Conservation (phyloP, 495 filamentous ascomycete genomes). For the Neurospora pannonica region DNA sequence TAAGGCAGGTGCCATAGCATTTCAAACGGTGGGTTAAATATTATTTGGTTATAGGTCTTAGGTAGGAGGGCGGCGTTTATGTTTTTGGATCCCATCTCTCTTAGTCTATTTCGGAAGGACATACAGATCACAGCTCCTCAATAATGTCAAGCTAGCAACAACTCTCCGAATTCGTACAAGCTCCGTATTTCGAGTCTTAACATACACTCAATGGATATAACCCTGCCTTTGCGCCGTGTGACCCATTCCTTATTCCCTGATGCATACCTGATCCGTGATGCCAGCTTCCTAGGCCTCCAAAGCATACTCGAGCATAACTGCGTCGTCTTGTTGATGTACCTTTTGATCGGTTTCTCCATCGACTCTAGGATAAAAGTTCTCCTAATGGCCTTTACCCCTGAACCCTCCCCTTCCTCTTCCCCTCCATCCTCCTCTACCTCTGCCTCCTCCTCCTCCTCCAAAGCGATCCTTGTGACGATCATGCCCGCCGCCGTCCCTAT, state of each 20-base stretch:
- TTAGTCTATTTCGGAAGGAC: neutral
- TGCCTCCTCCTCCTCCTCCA: slow-evolving; percentile 22
- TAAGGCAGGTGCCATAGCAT: neutral
- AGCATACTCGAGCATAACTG: neutral
- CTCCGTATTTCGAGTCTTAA: neutral
- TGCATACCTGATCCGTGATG: neutral
- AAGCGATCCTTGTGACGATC: slow-evolving; percentile 25
- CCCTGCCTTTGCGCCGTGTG: neutral
- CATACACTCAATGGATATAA: neutral
- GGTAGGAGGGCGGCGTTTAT: neutral
- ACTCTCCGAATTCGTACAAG: neutral
- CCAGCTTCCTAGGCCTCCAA: neutral
- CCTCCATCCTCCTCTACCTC: slow-evolving; percentile 25
- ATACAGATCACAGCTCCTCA: neutral
- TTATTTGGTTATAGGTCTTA: neutral
- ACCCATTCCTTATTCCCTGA: neutral
- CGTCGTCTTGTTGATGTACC: neutral
- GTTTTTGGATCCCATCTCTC: neutral
- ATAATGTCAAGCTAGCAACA: neutral
- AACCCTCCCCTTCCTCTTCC: slow-evolving; percentile 14
- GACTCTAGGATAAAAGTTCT: neutral
- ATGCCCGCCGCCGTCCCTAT: slow-evolving; percentile 21
- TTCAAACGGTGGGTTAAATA: neutral
- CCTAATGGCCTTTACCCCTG: slow-evolving; percentile 5
- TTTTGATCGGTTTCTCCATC: neutral